Evolutionary conservation across 768 basidiomycete genomes (phyloP).

Genomic region (Tulasnella sp.): DNA sequence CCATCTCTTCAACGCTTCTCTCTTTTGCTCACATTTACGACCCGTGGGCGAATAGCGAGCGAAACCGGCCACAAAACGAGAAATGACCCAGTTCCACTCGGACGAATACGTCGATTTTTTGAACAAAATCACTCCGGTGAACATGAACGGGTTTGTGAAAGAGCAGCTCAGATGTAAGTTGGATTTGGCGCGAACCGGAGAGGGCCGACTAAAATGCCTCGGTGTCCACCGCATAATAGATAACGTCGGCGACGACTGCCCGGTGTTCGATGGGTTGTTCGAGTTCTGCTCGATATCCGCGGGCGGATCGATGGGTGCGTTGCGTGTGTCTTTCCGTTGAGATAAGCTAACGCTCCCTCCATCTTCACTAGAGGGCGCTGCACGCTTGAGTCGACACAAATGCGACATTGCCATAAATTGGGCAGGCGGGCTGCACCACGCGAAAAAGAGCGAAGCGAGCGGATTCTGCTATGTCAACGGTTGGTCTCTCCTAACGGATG

Average conservation of each 20-base stretch:
- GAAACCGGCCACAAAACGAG: constrained; percentile 97
- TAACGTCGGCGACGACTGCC: constrained; percentile 98
- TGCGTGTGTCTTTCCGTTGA: neutral
- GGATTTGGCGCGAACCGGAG: neutral
- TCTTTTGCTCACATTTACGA: neutral
- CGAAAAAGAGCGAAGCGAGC: constrained; percentile 97
- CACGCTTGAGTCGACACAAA: constrained; percentile 87
- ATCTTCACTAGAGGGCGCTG: constrained; percentile 72
- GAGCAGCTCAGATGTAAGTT: constrained; percentile 92
- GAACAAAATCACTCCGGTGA: constrained; percentile 83
- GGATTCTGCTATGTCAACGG: constrained; percentile 99
- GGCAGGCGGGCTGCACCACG: constrained; percentile 97
- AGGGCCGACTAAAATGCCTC: neutral
- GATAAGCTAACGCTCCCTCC: neutral
- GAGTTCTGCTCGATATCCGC: constrained; percentile 99
- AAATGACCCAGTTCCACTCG: constrained; percentile 99
- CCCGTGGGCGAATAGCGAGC: constrained; percentile 56
- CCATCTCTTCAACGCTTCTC: neutral
- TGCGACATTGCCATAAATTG: constrained; percentile 99
- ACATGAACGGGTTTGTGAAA: constrained; percentile 86
- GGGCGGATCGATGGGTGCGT: constrained; percentile 96
- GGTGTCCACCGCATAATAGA: constrained; percentile 36
- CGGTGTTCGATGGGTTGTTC: constrained; percentile 96
- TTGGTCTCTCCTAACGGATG: constrained; percentile 24
- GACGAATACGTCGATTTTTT: constrained; percentile 99